Base-by-base conservation (phyloP, 164 flowering plant species). In the Annona squamosa region DNA sequence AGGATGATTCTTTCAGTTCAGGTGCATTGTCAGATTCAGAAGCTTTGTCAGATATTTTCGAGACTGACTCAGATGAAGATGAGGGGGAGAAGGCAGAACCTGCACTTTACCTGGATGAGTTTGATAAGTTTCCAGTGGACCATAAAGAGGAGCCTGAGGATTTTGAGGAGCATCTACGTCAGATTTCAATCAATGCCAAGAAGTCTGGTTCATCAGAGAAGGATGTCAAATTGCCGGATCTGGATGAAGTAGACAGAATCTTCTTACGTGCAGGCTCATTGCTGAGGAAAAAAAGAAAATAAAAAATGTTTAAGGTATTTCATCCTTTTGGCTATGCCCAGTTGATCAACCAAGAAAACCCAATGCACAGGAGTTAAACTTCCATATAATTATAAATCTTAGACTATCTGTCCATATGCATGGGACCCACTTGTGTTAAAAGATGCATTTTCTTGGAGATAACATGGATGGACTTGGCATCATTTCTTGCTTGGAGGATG, bases 231-330 rank as follows among this genome's bases (percentile, higher is more conserved):
- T 37, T 77, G 18, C 85, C 85, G 4, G 85, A 88, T 44, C 79
- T 91, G 70, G 98, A 93, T 81, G 99, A 95, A 78, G 92, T 93
- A 46, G 99, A 95, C 77, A 77, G 74, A 75, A 70, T 95, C 68
- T 84, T 95, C 77, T 46, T 93, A 59, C 87, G 86, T 17, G 93
- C 94, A 12, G 94, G 90, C 46, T 84, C 94, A 42, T 87, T 93
- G 62, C 76, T 90, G 44, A 92, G 79, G 88, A 89, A 86, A 72
- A 89, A 82, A 73, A 87, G 85, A 77, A 82, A 83, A 81, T 75
- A 19, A 71, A 44, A 3, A 26, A 41, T 52, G 9, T 52, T 52
- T 5, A 52, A 52, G 59, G 59, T 52, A 52, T 16, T 52, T 52
- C 56, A 3, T 48, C 56, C 37, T 26, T 26, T 52, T 52, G 59